Evolutionary conservation across 495 filamentous ascomycete species (phyloP).

Genomic region (Podospora pseudopauciseta): DNA sequence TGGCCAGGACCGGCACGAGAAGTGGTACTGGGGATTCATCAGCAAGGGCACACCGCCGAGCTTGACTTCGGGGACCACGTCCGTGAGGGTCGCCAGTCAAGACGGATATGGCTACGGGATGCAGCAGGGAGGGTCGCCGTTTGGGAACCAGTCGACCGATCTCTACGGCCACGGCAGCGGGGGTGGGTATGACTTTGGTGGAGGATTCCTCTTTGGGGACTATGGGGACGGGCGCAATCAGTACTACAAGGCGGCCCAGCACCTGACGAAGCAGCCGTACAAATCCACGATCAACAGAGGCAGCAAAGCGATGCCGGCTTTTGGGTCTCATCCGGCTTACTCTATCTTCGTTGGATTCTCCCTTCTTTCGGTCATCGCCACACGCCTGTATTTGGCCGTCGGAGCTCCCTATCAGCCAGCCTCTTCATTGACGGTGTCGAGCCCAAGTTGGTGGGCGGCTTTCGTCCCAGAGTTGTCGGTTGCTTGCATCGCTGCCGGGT

Average conservation of each 20-base stretch:
- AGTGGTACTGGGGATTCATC: background rate
- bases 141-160: background rate
- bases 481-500: slow-evolving; percentile 12
- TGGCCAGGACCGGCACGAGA: background rate
- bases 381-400: too few species aligned
- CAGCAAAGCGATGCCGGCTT: too few species aligned
- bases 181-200: background rate
- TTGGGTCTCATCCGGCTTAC: too few species aligned
- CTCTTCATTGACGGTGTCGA: too few species aligned
- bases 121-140: background rate
- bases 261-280: background rate
- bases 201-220: background rate
- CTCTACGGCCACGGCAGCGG: background rate
- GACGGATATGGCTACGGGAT: background rate
- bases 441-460: too few species aligned
- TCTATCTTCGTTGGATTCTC: too few species aligned
- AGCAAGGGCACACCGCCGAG: background rate
- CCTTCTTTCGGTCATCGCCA: too few species aligned
- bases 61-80: background rate
- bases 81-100: background rate
- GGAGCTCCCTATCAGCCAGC: too few species aligned
- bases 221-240: background rate
- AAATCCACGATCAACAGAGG: background rate
- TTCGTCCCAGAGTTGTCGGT: slow-evolving; percentile 11
- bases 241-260: background rate